Base-by-base conservation (phyloP, 1,284 basidiomycete genomes). In the Microbotryomycetes sp. region DNA sequence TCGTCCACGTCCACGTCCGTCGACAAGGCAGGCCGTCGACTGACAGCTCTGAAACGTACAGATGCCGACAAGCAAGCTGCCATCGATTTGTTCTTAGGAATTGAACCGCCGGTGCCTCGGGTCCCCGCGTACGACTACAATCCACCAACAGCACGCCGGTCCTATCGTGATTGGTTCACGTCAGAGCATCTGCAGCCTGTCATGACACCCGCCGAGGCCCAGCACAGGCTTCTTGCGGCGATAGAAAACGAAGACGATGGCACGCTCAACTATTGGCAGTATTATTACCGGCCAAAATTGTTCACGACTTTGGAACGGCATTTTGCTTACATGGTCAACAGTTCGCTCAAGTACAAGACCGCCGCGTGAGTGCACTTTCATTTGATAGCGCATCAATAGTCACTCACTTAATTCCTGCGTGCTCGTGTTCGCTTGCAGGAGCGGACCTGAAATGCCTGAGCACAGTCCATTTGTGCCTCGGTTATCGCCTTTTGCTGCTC, bases 21-120 rank as follows among this genome's bases (percentile, higher is more conserved):
- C 47, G 15, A 15, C 26, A 42, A 42, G 36, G 36, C 36, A 42
- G 36, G 36, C n/a, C 19, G 36, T 42, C 36, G n/a, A 19, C n/a
- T 28, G 54, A 64, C 19, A 36, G 28, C 49, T 6, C 19, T 49
- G 19, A 42, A 47, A 16, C 30, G 50, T 47, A 36, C 60, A 87
- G 92, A 99, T 73, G 92, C 91, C 2, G 96, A 98, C 76, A 98
- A 98, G 76, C 96, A 99, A 76, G 84, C 89, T 1, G 92, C 96
- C 0, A 99, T 97, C 75, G 94, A 99, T 75, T 81, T 97, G 26
- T 98, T 98, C 76, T 84, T 98, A 3, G 93, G 94, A 15, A 83
- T 96, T 3, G 81, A 60, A 46, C 56, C 61, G 4, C 23, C 58
- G 2, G 26, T 54, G 0, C 50, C 66, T 3, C 62, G 55, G 57